phyloP scores from a whole-genome alignment of 257 asterid species.

The Phtheirospermum japonicum region DNA sequence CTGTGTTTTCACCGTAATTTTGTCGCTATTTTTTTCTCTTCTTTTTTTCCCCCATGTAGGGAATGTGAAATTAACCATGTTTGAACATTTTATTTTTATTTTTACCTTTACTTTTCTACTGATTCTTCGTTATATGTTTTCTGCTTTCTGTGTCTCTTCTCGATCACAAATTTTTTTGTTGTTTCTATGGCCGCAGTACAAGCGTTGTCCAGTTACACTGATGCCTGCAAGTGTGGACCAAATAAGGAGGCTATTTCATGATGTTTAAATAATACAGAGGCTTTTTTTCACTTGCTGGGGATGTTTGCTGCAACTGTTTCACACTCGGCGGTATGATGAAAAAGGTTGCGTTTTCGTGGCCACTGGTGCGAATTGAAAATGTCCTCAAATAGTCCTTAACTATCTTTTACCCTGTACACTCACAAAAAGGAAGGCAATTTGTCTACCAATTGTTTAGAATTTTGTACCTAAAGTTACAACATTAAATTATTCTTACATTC shows the following conservation, averaged over 20 bases:
- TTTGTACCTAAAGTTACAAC: too few species aligned
- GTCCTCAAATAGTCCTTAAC: too few species aligned
- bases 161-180: not conserved
- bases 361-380: too few species aligned
- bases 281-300: not conserved
- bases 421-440: too few species aligned
- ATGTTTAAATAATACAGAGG: slow-evolving; percentile 38
- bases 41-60: too few species aligned
- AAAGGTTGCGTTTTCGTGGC: too few species aligned
- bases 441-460: too few species aligned
- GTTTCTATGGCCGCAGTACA: slow-evolving; percentile 56
- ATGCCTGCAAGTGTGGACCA: slow-evolving; percentile 87
- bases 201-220: slow-evolving; percentile 89
- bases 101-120: not conserved
- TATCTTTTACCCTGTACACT: too few species aligned
- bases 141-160: not conserved
- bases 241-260: slow-evolving; percentile 89
- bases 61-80: not conserved
- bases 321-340: not conserved
- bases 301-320: not conserved
- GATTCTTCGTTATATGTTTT: not conserved
- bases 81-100: too few species aligned
- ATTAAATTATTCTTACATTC: too few species aligned
- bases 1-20: slow-evolving; percentile 1
- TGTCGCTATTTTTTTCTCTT: not conserved